Conservation (phyloP, 257 asterid genomes). For the Penstemon eatonii region DNA sequence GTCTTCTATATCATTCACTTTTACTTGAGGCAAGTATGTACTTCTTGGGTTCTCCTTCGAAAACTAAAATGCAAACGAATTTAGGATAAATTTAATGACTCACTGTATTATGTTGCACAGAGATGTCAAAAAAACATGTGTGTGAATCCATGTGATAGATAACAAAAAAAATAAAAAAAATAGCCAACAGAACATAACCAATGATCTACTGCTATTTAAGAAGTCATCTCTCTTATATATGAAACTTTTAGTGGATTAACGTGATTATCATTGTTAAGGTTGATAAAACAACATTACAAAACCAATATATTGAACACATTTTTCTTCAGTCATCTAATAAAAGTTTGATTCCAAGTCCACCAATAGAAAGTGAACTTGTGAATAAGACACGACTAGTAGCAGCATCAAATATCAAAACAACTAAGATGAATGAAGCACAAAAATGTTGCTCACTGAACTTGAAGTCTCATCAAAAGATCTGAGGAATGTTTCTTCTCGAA, state of each 20-base stretch:
- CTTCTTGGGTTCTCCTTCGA: conserved; percentile 70
- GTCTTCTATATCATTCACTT: conserved; percentile 64
- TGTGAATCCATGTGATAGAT: background rate
- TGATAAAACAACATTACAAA: conserved; percentile 14
- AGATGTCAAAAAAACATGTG: conserved; percentile 4
- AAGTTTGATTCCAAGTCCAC: background rate
- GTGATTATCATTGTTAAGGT: background rate
- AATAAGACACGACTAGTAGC: background rate
- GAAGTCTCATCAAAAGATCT: conserved; percentile 89
- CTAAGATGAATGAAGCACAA: background rate
- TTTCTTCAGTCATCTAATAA: conserved; percentile 9
- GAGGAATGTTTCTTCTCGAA: conserved; percentile 80
- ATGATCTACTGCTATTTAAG: background rate
- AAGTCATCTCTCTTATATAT: background rate
- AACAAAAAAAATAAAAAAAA: background rate
- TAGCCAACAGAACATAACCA: background rate
- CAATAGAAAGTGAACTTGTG: no score
- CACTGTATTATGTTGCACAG: conserved; percentile 8
- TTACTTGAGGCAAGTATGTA: conserved; percentile 59
- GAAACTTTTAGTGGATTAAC: background rate
- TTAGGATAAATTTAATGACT: conserved; percentile 25
- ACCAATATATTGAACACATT: background rate
- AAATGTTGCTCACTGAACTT: conserved; percentile 43
- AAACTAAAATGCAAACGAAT: conserved; percentile 47
- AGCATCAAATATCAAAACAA: conserved; percentile 25